These are phyloP conservation scores for Phymatotrichopsis omnivora DNA, from an alignment of 2,329 filamentous ascomycete species.

Conservation along the genomic window DNA sequence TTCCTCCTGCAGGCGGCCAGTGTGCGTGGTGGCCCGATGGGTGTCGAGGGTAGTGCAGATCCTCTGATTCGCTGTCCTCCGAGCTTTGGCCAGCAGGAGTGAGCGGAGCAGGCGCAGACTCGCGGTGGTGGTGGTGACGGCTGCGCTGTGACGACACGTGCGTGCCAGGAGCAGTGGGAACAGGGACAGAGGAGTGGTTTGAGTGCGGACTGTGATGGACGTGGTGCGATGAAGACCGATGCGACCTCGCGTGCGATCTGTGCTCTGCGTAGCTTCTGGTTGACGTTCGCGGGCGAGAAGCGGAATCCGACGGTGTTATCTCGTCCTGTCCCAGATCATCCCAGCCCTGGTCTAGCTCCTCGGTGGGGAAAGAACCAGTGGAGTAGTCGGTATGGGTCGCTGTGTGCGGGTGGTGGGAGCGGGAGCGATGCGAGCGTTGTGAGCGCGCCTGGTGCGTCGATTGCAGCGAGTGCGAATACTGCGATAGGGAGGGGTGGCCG, in stretches of 20 bases:
- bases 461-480: slow-evolving; percentile 17
- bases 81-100: slow-evolving; percentile 21
- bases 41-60: slow-evolving; percentile 23
- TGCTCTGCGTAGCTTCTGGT: slow-evolving; percentile 13
- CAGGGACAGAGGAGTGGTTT: slow-evolving; percentile 17
- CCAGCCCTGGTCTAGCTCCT: slow-evolving; percentile 28
- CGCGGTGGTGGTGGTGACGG: slow-evolving; percentile 12
- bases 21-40: slow-evolving; percentile 18
- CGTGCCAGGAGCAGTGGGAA: slow-evolving; percentile 16
- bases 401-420: slow-evolving; percentile 21
- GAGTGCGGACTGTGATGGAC: slow-evolving; percentile 18
- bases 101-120: slow-evolving; percentile 21
- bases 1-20: slow-evolving; percentile 19
- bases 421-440: slow-evolving; percentile 18
- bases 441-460: slow-evolving; percentile 18
- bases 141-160: slow-evolving; percentile 15
- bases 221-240: slow-evolving; percentile 20
- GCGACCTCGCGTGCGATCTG: slow-evolving; percentile 13
- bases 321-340: slow-evolving; percentile 29
- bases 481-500: slow-evolving; percentile 12
- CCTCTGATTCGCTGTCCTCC: slow-evolving; percentile 27
- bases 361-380: slow-evolving; percentile 26
- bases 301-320: slow-evolving; percentile 31
- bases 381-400: slow-evolving; percentile 28
- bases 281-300: slow-evolving; percentile 30